Evolutionary conservation across 108 stramenopile genomes (phyloP).

Genomic region (Cyclotella kingstonii): DNA sequence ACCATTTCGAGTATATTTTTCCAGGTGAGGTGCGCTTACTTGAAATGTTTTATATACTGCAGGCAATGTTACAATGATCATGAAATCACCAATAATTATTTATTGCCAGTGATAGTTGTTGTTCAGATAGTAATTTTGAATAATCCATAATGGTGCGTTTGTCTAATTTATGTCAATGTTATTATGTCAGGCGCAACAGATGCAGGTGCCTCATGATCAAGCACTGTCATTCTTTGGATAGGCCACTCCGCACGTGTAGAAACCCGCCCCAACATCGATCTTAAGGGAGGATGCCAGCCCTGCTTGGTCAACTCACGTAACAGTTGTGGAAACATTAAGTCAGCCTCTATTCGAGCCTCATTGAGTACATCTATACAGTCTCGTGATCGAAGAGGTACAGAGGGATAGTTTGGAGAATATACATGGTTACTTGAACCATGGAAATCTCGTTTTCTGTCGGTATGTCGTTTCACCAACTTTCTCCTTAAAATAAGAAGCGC

Average conservation of each 20-base stretch:
- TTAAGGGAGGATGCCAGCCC: slow-evolving; percentile 66
- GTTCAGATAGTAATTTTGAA: too few relatives aligned
- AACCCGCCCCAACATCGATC: slow-evolving; percentile 80
- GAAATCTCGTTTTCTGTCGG: slow-evolving; percentile 4
- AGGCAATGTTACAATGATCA: too few relatives aligned
- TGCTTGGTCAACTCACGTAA: slow-evolving; percentile 50
- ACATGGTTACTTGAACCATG: slow-evolving; percentile 5
- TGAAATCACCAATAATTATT: too few relatives aligned
- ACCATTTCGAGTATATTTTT: not conserved
- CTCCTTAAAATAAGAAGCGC: slow-evolving; percentile 61
- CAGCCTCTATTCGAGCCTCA: slow-evolving; percentile 49
- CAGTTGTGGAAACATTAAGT: slow-evolving; percentile 55
- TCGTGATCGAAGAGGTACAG: slow-evolving; percentile 40
- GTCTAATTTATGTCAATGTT: slow-evolving; percentile 1
- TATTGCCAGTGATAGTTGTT: too few relatives aligned
- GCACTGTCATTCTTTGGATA: slow-evolving; percentile 22
- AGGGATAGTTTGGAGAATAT: too few relatives aligned
- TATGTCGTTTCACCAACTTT: slow-evolving; percentile 45
- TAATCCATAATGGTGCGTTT: too few relatives aligned
- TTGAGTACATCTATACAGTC: slow-evolving; percentile 59
- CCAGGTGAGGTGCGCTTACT: too few relatives aligned
- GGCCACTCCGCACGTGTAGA: slow-evolving; percentile 70
- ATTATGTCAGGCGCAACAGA: not conserved
- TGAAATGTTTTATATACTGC: too few relatives aligned
- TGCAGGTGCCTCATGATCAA: not conserved